These are phyloP conservation scores for Aspergillus sp. DNA, from an alignment of 2,329 filamentous ascomycete genomes.

Conservation along the genomic window DNA sequence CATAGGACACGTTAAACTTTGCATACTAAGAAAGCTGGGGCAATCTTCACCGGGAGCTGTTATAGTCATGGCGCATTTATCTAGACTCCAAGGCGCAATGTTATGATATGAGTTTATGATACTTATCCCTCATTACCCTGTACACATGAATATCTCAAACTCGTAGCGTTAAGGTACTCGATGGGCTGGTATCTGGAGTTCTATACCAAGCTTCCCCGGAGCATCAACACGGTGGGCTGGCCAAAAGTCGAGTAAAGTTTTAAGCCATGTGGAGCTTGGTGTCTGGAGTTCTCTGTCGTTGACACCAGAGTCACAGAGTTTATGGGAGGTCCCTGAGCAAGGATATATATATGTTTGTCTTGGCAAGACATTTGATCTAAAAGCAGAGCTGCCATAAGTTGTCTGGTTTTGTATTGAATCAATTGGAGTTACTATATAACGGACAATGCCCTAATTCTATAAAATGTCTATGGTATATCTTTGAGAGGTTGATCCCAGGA, in stretches of 20 bases:
- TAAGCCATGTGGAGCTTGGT: neutral
- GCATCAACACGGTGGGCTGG: neutral
- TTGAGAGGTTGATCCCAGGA: conserved; percentile 12
- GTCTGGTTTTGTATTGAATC: neutral
- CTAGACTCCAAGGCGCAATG: neutral
- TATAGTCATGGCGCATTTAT: neutral
- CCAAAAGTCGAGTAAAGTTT: neutral
- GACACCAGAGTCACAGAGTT: neutral
- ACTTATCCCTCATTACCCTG: neutral
- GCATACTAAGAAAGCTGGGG: neutral
- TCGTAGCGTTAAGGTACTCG: neutral
- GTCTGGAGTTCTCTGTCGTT: neutral
- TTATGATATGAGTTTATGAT: neutral
- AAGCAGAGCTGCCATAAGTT: neutral
- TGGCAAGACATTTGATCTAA: neutral
- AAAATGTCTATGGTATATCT: conserved; percentile 2
- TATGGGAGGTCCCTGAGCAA: neutral
- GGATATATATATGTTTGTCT: neutral
- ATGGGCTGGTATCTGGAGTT: neutral
- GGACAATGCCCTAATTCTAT: neutral
- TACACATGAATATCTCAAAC: neutral
- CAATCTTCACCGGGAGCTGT: conserved; percentile 2
- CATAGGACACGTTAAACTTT: neutral
- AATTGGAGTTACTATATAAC: neutral
- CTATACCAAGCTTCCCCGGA: neutral